Percentiles rank a stretch among this genome's conserved stretches.
Evolutionary conservation across 106 monocot species (phyloP).

Genomic region (Apostasia ramifera): DNA sequence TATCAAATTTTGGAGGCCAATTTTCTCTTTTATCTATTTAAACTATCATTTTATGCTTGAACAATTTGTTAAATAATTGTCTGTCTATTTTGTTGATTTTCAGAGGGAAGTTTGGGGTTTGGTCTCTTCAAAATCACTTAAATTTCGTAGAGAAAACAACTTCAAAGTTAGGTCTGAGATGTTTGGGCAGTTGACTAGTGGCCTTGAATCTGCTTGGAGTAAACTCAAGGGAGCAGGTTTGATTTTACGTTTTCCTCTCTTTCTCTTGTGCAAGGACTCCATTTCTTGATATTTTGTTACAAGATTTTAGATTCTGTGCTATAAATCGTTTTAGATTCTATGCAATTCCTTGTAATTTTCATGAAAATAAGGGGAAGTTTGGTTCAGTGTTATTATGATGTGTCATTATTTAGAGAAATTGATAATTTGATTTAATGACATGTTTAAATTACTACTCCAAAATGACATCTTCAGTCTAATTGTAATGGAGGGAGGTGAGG

Average conservation of each 20-base stretch:
- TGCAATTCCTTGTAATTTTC: too few species aligned
- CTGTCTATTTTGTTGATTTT: neutral
- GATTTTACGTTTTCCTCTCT: neutral
- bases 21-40: neutral
- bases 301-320: neutral
- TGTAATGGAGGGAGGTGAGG: neutral
- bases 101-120: conserved; percentile 46
- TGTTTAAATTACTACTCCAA: too few species aligned
- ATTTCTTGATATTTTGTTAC: neutral
- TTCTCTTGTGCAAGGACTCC: neutral
- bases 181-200: conserved; percentile 92
- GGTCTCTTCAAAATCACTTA: conserved; percentile 25
- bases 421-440: too few species aligned
- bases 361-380: too few species aligned
- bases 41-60: neutral
- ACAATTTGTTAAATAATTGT: neutral
- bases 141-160: neutral
- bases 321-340: too few species aligned
- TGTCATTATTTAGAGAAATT: too few species aligned
- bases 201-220: conserved; percentile 89
- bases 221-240: conserved; percentile 83
- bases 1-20: neutral
- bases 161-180: conserved; percentile 77
- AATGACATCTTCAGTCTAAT: too few species aligned
- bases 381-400: too few species aligned